Evolutionary conservation across 129 eudicot species (phyloP).

Genomic region (Pulicaria dysenterica): DNA sequence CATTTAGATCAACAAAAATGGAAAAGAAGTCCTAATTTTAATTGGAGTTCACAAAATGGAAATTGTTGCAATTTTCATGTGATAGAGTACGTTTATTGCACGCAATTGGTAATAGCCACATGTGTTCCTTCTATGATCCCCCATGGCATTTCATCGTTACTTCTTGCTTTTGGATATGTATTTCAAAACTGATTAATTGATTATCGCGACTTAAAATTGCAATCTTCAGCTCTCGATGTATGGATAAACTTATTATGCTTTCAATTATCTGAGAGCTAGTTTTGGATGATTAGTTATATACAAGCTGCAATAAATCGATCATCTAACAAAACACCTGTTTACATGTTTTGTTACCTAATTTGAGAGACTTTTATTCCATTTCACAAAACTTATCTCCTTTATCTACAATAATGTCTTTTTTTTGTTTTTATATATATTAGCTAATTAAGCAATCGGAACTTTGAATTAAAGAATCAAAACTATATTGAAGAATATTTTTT

Average conservation of each 20-base stretch:
- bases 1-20: no score
- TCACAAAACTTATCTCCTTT: conserved; percentile 4
- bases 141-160: background rate
- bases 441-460: background rate
- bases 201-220: background rate
- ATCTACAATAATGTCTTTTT: background rate
- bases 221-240: background rate
- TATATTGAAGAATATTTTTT: no score
- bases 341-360: background rate
- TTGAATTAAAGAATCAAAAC: no score
- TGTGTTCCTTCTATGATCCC: background rate
- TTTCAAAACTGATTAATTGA: background rate
- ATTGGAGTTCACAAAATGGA: background rate
- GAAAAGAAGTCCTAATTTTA: background rate
- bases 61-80: background rate
- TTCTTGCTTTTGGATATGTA: background rate
- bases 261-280: background rate
- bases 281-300: background rate
- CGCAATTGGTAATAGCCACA: conserved; percentile 3
- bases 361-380: conserved; percentile 12
- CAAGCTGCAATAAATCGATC: background rate
- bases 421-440: background rate
- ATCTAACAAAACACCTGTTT: background rate
- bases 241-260: background rate
- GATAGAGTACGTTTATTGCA: background rate